A percentile compares a stretch with the other conserved stretches of the same genome.
These are phyloP conservation scores for Cucumis melo DNA, from an alignment of 306 rosid species.

Conservation along the genomic window DNA sequence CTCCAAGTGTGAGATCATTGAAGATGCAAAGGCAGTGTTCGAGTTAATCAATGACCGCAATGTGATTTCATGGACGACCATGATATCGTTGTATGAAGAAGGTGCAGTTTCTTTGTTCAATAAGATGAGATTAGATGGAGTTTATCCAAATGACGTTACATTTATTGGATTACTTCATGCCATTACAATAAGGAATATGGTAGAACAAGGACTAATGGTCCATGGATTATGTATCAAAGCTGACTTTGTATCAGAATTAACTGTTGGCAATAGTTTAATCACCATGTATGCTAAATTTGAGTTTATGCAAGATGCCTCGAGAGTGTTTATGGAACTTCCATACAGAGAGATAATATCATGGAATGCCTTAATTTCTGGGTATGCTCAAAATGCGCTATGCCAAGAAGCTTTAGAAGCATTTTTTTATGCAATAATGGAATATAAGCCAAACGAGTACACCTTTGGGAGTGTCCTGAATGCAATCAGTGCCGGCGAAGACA, in stretches of 20 bases:
- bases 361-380: slow-evolving; percentile 83
- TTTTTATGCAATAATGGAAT: slow-evolving; percentile 35
- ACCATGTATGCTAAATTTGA: slow-evolving; percentile 80
- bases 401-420: slow-evolving; percentile 53
- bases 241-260: slow-evolving; percentile 29
- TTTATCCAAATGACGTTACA: slow-evolving; percentile 71
- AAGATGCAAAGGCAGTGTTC: slow-evolving; percentile 54
- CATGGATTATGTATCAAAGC: slow-evolving; percentile 56
- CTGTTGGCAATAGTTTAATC: slow-evolving; percentile 60
- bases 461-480: slow-evolving; percentile 81
- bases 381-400: slow-evolving; percentile 50
- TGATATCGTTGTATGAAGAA: slow-evolving; percentile 56
- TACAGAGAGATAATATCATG: slow-evolving; percentile 56
- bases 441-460: slow-evolving; percentile 61
- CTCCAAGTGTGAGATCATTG: slow-evolving; percentile 39
- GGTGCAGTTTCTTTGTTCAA: slow-evolving; percentile 44
- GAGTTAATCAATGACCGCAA: slow-evolving; percentile 32
- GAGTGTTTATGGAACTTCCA: slow-evolving; percentile 61
- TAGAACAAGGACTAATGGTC: slow-evolving; percentile 41
- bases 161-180: slow-evolving; percentile 63
- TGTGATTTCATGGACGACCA: slow-evolving; percentile 80
- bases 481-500: slow-evolving; percentile 53
- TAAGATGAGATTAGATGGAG: slow-evolving; percentile 49
- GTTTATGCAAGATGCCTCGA: slow-evolving; percentile 43
- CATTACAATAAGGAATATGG: slow-evolving; percentile 33